Conservation (phyloP, 129 eudicot genomes). For the Tagetes erecta region DNA sequence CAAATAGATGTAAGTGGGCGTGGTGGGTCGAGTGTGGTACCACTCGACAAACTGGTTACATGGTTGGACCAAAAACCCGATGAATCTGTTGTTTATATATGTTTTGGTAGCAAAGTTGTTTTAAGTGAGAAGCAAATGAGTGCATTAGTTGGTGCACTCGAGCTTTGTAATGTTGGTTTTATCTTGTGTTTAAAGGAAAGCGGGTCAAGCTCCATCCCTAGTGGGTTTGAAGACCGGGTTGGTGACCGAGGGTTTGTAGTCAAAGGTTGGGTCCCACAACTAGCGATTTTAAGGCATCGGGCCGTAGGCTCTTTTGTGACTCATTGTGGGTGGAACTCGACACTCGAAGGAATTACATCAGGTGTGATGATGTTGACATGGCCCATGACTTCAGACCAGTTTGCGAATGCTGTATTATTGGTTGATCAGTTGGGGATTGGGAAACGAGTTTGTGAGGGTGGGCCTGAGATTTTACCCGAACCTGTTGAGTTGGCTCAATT, state of each 20-base stretch:
- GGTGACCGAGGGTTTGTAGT: conserved; percentile 42
- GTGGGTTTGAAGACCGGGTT: conserved; percentile 44
- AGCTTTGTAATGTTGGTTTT: conserved; percentile 13
- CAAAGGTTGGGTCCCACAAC: conserved; percentile 66
- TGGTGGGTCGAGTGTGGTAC: conserved; percentile 31
- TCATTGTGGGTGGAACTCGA: conserved; percentile 76
- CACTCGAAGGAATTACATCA: conserved; percentile 45
- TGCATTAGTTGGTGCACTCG: conserved; percentile 1
- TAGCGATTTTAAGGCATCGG: conserved; percentile 40
- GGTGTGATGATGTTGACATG: conserved; percentile 66
- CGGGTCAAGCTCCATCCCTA: conserved; percentile 21
- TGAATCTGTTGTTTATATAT: conserved; percentile 33
- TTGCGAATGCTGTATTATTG: conserved; percentile 41
- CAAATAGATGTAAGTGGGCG: background rate
- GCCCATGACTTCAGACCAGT: conserved; percentile 76
- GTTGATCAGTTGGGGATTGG: conserved; percentile 56
- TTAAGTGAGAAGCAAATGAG: conserved; percentile 19
- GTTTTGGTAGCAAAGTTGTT: conserved; percentile 36
- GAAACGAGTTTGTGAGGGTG: conserved; percentile 50
- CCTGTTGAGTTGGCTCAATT: conserved; percentile 44
- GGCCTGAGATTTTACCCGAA: conserved; percentile 34
- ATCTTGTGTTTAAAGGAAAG: conserved; percentile 14
- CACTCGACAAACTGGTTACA: conserved; percentile 14
- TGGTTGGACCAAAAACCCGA: conserved; percentile 36
- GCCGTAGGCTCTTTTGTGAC: conserved; percentile 60